Percentiles rank a stretch among this genome's conserved stretches.
phyloP scores from a whole-genome alignment of 441 rosid species.

The Mallotus japonicus region DNA sequence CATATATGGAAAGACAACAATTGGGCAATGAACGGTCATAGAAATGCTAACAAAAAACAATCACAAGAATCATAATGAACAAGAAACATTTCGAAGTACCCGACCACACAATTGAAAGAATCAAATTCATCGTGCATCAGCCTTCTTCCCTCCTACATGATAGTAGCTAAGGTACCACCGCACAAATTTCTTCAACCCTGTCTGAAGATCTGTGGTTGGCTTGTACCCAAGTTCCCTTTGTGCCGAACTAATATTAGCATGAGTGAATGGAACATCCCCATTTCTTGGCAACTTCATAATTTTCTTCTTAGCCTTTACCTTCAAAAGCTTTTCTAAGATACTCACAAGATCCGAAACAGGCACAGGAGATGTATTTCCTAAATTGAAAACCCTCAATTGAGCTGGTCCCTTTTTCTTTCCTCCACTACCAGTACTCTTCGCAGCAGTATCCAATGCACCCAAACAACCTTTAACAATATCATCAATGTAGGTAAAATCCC shows the following conservation, averaged over 20 bases:
- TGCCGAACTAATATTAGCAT: constrained; percentile 91
- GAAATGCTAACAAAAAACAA: constrained; percentile 40
- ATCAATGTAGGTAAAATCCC: constrained; percentile 96
- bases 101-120: constrained; percentile 33
- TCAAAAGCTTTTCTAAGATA: constrained; percentile 79
- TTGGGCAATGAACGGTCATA: constrained; percentile 33
- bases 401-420: constrained; percentile 94
- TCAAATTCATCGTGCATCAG: constrained; percentile 44
- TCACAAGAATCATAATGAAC: constrained; percentile 55
- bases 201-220: constrained; percentile 85
- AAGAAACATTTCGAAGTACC: constrained; percentile 34
- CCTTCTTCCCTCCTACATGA: constrained; percentile 52
- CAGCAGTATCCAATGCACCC: constrained; percentile 83
- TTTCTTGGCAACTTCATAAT: constrained; percentile 80
- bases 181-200: constrained; percentile 93
- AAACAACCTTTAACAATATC: constrained; percentile 96
- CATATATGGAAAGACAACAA: constrained; percentile 33
- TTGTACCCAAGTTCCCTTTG: constrained; percentile 79
- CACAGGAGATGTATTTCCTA: constrained; percentile 95
- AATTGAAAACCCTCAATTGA: constrained; percentile 82
- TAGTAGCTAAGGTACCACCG: constrained; percentile 88
- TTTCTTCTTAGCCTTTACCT: constrained; percentile 81
- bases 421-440: constrained; percentile 94
- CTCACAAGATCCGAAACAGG: constrained; percentile 82
- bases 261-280: constrained; percentile 92